A percentile compares a stretch with the other conserved stretches of the same genome.
These are phyloP conservation scores for Sporothrix protearum DNA, from an alignment of 2,329 filamentous ascomycete genomes.

Conservation along the genomic window DNA sequence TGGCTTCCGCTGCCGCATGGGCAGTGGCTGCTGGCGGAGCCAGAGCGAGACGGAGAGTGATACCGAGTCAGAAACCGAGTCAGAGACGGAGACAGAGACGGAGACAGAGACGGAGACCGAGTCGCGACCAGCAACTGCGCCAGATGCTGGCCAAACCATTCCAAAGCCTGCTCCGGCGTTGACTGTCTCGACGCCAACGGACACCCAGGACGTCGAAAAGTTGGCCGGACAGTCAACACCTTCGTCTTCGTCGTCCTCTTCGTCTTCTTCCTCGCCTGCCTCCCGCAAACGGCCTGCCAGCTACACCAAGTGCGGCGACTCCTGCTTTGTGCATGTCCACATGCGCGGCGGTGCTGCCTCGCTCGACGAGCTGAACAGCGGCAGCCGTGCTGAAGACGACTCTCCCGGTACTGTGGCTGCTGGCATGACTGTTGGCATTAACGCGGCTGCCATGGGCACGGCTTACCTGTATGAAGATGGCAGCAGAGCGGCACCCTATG, in stretches of 20 bases:
- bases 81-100: neutral
- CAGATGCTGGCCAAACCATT: neutral
- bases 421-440: slow-evolving; percentile 54
- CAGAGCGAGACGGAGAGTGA: neutral
- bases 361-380: too few relatives aligned
- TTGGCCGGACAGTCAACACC: neutral
- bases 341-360: slow-evolving; percentile 5
- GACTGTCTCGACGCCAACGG: neutral
- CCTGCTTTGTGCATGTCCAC: neutral
- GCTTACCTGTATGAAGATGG: slow-evolving; percentile 54
- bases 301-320: slow-evolving; percentile 3
- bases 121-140: neutral
- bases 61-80: neutral
- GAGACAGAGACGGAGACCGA: neutral
- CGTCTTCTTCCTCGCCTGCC: neutral
- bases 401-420: slow-evolving; percentile 45
- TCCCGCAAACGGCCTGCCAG: neutral
- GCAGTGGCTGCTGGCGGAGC: slow-evolving; percentile 8
- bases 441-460: slow-evolving; percentile 58
- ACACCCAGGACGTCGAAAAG: slow-evolving; percentile 22
- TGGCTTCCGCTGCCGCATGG: neutral
- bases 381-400: slow-evolving; percentile 22
- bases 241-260: neutral
- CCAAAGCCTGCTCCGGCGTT: neutral
- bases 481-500: slow-evolving; percentile 53